A percentile compares a stretch with the other conserved stretches of the same genome.
phyloP scores from a whole-genome alignment of 805 yeast species.

The Yarrowia yakushimensis region DNA sequence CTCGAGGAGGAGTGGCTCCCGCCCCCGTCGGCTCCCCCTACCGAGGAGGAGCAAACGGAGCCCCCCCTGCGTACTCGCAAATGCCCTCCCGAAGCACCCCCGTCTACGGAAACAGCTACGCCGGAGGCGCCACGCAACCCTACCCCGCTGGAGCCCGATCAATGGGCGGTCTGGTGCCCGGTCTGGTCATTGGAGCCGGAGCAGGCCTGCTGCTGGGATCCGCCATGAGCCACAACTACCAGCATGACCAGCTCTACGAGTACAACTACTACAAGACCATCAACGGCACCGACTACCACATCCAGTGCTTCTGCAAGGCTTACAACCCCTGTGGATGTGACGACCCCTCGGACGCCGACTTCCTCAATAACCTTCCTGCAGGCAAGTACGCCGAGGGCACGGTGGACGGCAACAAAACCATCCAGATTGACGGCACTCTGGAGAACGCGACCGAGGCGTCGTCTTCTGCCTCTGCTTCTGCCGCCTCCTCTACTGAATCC shows the following conservation, averaged over 20 bases:
- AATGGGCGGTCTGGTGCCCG: constrained; percentile 26
- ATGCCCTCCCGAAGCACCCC: constrained; percentile 24
- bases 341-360: constrained; percentile 20
- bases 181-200: constrained; percentile 23
- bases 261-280: constrained; percentile 29
- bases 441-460: constrained; percentile 24
- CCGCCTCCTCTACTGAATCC: background rate
- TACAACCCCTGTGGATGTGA: constrained; percentile 31
- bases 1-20: constrained; percentile 12
- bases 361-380: constrained; percentile 27
- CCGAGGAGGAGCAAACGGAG: constrained; percentile 5
- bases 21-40: constrained; percentile 11
- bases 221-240: constrained; percentile 13
- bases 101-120: constrained; percentile 23
- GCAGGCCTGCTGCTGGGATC: constrained; percentile 11
- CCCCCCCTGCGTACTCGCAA: constrained; percentile 20
- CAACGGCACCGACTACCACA: constrained; percentile 30
- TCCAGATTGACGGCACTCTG: constrained; percentile 30
- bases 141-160: constrained; percentile 26
- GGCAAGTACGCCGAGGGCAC: constrained; percentile 10
- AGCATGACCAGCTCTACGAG: constrained; percentile 27
- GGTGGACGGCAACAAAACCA: constrained; percentile 18
- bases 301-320: constrained; percentile 29
- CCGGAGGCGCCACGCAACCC: constrained; percentile 27
- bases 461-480: background rate